Evolutionary conservation across 805 yeast species (phyloP).

Genomic region (Yamadazyma scolyti): DNA sequence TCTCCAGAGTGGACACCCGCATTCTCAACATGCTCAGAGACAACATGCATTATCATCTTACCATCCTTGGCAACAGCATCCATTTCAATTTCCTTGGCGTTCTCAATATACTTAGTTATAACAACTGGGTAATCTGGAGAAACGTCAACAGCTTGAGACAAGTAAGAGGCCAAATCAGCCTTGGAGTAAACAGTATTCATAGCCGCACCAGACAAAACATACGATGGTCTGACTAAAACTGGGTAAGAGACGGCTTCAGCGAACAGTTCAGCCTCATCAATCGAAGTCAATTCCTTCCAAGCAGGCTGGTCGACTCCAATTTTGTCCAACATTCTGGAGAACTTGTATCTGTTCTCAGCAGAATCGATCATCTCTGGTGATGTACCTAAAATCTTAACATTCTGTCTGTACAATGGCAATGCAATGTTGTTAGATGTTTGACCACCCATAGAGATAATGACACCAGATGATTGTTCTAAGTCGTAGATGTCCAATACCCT

Average conservation of each 20-base stretch:
- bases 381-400: conserved; percentile 93
- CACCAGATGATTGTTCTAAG: conserved; percentile 86
- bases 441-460: conserved; percentile 97
- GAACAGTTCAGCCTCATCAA: conserved; percentile 87
- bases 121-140: conserved; percentile 98
- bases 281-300: conserved; percentile 95
- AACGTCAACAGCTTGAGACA: conserved; percentile 93
- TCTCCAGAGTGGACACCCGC: conserved; percentile 99
- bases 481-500: conserved; percentile 94
- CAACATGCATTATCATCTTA: conserved; percentile 85
- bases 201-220: conserved; percentile 97
- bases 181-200: conserved; percentile 94
- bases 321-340: conserved; percentile 93
- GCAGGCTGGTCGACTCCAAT: conserved; percentile 99
- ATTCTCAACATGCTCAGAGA: conserved; percentile 96
- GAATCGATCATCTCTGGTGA: conserved; percentile 98
- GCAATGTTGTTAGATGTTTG: conserved; percentile 98
- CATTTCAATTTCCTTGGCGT: conserved; percentile 95
- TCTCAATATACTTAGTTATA: conserved; percentile 90
- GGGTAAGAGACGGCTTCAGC: conserved; percentile 92
- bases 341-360: conserved; percentile 97
- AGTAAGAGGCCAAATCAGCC: conserved; percentile 81
- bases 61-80: conserved; percentile 96
- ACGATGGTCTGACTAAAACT: conserved; percentile 95
- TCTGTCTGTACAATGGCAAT: conserved; percentile 84